Evolutionary conservation across 2,329 filamentous ascomycete genomes (phyloP).

Genomic region (Aspergillus uvarum): DNA sequence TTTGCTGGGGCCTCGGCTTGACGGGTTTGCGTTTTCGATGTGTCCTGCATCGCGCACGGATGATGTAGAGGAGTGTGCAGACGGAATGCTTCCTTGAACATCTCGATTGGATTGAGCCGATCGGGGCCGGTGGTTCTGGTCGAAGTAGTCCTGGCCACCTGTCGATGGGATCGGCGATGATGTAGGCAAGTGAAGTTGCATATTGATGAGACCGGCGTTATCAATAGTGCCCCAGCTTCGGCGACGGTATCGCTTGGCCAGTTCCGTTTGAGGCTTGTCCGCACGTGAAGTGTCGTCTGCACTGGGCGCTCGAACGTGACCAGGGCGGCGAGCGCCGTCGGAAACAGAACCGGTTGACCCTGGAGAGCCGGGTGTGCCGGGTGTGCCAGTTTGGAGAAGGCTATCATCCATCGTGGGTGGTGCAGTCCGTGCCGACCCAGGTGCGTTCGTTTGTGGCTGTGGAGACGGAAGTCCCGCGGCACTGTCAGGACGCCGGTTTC

Average conservation of each 20-base stretch:
- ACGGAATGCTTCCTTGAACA: slow-evolving; percentile 64
- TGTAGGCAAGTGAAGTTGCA: slow-evolving; percentile 35
- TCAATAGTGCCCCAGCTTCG: slow-evolving; percentile 75
- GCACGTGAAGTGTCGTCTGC: slow-evolving; percentile 68
- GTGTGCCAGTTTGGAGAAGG: slow-evolving; percentile 18
- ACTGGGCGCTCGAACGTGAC: slow-evolving; percentile 59
- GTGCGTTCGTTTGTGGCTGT: slow-evolving; percentile 2
- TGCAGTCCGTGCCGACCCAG: slow-evolving; percentile 8
- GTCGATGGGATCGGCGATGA: slow-evolving; percentile 33
- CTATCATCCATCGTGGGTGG: slow-evolving; percentile 43
- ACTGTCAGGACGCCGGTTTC: slow-evolving; percentile 57
- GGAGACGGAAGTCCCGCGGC: slow-evolving; percentile 21
- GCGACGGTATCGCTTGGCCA: slow-evolving; percentile 73
- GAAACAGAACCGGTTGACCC: slow-evolving; percentile 30
- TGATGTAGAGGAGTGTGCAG: slow-evolving; percentile 55
- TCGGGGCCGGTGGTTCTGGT: slow-evolving; percentile 31
- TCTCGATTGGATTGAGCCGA: slow-evolving; percentile 50
- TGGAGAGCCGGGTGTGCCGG: slow-evolving; percentile 27
- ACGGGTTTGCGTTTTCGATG: slow-evolving; percentile 22
- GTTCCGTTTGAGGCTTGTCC: slow-evolving; percentile 58
- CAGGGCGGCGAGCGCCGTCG: slow-evolving; percentile 43
- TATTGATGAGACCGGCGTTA: slow-evolving; percentile 39
- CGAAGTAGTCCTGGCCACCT: slow-evolving; percentile 37
- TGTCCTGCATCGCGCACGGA: slow-evolving; percentile 48
- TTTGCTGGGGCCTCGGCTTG: slow-evolving; percentile 46